phyloP scores from a whole-genome alignment of 139 green algal species.

The Tetratostichococcus sp. region DNA sequence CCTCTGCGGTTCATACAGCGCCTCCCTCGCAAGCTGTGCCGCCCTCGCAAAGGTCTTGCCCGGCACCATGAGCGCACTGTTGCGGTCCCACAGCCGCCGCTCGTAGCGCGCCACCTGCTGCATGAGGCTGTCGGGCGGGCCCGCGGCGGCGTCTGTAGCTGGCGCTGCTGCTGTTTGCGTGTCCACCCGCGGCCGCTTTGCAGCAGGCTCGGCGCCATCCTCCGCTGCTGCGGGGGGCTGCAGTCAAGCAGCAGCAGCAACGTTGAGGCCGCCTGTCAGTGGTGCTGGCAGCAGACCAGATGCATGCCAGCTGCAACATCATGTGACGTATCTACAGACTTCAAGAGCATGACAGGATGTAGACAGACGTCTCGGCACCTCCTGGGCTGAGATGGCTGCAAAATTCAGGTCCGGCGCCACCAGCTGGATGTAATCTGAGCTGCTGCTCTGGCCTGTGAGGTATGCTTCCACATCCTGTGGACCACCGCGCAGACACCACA shows the following conservation, averaged over 20 bases:
- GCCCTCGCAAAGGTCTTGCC: slow-evolving; percentile 29
- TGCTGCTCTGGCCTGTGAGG: slow-evolving; percentile 3
- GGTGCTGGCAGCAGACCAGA: too few species aligned
- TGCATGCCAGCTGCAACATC: too few species aligned
- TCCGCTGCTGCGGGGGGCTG: not conserved
- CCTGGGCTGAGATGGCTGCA: not conserved
- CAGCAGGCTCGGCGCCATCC: not conserved
- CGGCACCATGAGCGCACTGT: slow-evolving; percentile 48
- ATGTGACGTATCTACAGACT: not conserved
- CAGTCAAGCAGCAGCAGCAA: too few species aligned
- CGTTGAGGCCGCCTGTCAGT: too few species aligned
- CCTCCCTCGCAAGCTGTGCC: not conserved
- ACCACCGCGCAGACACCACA: too few species aligned
- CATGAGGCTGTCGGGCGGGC: slow-evolving; percentile 3
- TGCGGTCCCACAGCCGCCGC: slow-evolving; percentile 43
- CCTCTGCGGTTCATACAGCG: not conserved
- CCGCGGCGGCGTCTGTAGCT: not conserved
- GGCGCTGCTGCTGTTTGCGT: not conserved
- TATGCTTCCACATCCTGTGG: slow-evolving; percentile 6
- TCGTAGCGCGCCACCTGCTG: not conserved
- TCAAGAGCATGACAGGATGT: not conserved
- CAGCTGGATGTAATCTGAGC: slow-evolving; percentile 16
- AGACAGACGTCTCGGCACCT: too few species aligned
- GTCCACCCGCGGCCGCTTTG: not conserved
- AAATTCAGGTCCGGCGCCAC: not conserved